phyloP scores from a whole-genome alignment of 2,329 filamentous ascomycete species.

The Zasmidium angulare region DNA sequence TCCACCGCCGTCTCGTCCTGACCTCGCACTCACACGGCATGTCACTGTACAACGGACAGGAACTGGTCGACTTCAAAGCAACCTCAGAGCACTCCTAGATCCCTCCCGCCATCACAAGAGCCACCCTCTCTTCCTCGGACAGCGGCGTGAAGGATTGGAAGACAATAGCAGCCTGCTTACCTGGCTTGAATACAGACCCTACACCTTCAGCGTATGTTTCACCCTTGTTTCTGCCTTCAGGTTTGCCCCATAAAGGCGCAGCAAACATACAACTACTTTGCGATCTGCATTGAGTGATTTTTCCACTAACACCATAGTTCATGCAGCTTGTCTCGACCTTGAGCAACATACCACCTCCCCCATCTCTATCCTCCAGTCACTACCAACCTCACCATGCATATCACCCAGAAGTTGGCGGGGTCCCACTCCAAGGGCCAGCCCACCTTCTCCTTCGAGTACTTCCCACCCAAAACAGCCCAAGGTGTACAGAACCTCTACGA shows the following conservation, averaged over 20 bases:
- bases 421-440: conserved; percentile 75
- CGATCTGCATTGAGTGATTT: conserved; percentile 3
- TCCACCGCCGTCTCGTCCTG: neutral
- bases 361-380: neutral
- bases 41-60: conserved; percentile 36
- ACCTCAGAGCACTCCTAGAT: conserved; percentile 22
- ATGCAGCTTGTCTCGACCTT: neutral
- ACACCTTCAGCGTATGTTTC: neutral
- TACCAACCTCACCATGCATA: conserved; percentile 71
- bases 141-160: neutral
- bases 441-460: conserved; percentile 99
- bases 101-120: neutral
- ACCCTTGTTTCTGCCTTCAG: neutral
- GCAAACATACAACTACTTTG: neutral
- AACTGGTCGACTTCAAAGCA: conserved; percentile 35
- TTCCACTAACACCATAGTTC: neutral
- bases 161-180: conserved; percentile 2
- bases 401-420: conserved; percentile 85
- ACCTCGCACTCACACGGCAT: conserved; percentile 15
- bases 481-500: conserved; percentile 99
- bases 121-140: neutral
- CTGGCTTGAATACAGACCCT: neutral
- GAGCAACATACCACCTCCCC: neutral
- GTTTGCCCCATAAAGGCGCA: neutral
- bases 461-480: conserved; percentile 94